phyloP scores from a whole-genome alignment of 164 flowering plant species.

The Umbilicus rupestris region DNA sequence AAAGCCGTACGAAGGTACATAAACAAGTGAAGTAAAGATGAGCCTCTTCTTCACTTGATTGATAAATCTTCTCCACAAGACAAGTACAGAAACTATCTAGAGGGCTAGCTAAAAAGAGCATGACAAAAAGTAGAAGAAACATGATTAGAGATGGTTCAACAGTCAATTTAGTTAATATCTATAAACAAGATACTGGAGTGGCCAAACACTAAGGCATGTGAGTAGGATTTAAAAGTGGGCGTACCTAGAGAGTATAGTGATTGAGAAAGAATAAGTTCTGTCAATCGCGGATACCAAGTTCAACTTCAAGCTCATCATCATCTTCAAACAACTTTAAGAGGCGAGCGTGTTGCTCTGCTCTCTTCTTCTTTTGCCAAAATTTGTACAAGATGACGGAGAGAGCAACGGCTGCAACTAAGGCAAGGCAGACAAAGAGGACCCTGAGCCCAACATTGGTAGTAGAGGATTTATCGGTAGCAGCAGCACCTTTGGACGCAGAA shows the following conservation, averaged over 20 bases:
- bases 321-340: slow-evolving; percentile 36
- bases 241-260: not conserved
- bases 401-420: slow-evolving; percentile 15
- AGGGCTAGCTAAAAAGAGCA: no score
- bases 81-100: no score
- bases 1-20: no score
- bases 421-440: slow-evolving; percentile 15
- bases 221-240: not conserved
- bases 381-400: slow-evolving; percentile 21
- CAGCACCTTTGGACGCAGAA: slow-evolving; percentile 5
- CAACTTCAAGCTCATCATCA: slow-evolving; percentile 39
- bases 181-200: not conserved
- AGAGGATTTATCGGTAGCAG: not conserved
- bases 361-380: slow-evolving; percentile 35
- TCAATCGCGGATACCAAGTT: slow-evolving; percentile 36
- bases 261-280: not conserved
- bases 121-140: no score
- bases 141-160: not conserved
- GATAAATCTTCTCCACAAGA: no score
- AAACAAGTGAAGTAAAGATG: no score
- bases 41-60: no score
- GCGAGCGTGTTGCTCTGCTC: slow-evolving; percentile 33
- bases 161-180: not conserved
- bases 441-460: slow-evolving; percentile 8
- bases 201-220: no score